Evolutionary conservation across 495 filamentous ascomycete genomes (phyloP).

Genomic region (Podospora pseudopauciseta): DNA sequence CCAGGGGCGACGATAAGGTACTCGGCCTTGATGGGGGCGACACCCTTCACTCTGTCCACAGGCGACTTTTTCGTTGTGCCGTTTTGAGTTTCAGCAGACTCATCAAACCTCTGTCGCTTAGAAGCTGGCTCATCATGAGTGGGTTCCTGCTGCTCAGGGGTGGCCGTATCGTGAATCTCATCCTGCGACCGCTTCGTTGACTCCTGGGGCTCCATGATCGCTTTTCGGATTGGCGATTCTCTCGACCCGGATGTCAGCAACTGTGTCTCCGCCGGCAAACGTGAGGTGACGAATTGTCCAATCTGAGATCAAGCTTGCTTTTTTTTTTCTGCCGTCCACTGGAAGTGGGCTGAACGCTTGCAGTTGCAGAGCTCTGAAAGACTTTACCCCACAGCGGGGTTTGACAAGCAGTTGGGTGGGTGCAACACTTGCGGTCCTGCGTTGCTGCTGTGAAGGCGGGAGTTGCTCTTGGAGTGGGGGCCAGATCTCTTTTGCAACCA

Average conservation of each 20-base stretch:
- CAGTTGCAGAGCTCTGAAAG: slow-evolving; percentile 7
- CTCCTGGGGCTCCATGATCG: slow-evolving; percentile 25
- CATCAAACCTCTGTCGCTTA: slow-evolving; percentile 58
- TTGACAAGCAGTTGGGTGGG: not conserved
- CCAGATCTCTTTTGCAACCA: not conserved
- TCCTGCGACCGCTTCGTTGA: slow-evolving; percentile 21
- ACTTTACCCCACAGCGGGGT: slow-evolving; percentile 21
- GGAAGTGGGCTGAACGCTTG: not conserved
- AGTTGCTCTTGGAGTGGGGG: not conserved
- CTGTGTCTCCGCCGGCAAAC: not conserved
- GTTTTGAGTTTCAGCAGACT: slow-evolving; percentile 5
- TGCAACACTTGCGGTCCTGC: not conserved
- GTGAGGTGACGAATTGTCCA: slow-evolving; percentile 1
- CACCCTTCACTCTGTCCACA: slow-evolving; percentile 54
- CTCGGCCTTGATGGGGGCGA: slow-evolving; percentile 83
- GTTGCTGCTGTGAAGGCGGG: not conserved
- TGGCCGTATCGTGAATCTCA: slow-evolving; percentile 10
- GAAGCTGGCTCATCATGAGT: slow-evolving; percentile 43
- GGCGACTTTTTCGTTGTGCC: slow-evolving; percentile 17
- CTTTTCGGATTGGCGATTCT: not conserved
- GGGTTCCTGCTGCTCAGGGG: not conserved
- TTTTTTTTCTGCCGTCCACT: not conserved
- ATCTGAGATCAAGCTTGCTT: slow-evolving; percentile 2
- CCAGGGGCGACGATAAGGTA: slow-evolving; percentile 52
- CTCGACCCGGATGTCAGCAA: not conserved